A percentile compares a stretch with the other conserved stretches of the same genome.
Conservation (phyloP, 177 flowering plant genomes). For the Vitis hybrid region DNA sequence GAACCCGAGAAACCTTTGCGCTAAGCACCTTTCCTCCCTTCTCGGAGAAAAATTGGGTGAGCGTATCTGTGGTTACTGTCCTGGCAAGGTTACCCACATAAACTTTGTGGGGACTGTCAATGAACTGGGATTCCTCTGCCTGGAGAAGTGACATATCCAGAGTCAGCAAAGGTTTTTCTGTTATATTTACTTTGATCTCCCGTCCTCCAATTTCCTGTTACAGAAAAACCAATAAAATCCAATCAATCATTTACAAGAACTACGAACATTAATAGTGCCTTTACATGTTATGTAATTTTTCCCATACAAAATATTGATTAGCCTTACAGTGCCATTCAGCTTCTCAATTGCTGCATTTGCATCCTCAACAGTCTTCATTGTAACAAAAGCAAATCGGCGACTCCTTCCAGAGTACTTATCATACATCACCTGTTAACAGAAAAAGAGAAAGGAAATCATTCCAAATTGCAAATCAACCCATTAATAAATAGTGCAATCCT, state of each 20-base stretch:
- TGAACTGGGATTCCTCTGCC: slow-evolving; percentile 70
- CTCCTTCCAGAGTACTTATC: slow-evolving; percentile 88
- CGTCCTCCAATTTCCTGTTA: slow-evolving; percentile 86
- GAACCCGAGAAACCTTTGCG: slow-evolving; percentile 75
- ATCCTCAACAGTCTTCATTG: slow-evolving; percentile 87
- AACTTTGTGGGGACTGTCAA: slow-evolving; percentile 89
- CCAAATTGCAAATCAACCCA: not conserved
- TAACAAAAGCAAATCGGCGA: slow-evolving; percentile 90
- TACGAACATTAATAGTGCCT: not conserved
- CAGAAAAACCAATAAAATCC: slow-evolving; percentile 7
- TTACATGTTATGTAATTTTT: not conserved
- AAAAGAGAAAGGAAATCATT: not conserved
- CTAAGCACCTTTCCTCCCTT: slow-evolving; percentile 75
- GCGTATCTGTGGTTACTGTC: slow-evolving; percentile 72
- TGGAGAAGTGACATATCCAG: slow-evolving; percentile 47
- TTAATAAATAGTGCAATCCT: too few relatives aligned
- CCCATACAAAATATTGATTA: not conserved
- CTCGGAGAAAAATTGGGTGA: slow-evolving; percentile 71
- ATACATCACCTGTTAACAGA: slow-evolving; percentile 70
- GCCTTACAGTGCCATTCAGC: slow-evolving; percentile 75
- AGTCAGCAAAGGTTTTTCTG: slow-evolving; percentile 69
- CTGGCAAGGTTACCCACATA: slow-evolving; percentile 92
- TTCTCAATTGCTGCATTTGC: slow-evolving; percentile 77
- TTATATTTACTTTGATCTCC: slow-evolving; percentile 77
- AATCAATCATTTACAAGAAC: not conserved